Evolutionary conservation across 176 grass and related monocot genomes (phyloP).

Genomic region (Oryza longistaminata): DNA sequence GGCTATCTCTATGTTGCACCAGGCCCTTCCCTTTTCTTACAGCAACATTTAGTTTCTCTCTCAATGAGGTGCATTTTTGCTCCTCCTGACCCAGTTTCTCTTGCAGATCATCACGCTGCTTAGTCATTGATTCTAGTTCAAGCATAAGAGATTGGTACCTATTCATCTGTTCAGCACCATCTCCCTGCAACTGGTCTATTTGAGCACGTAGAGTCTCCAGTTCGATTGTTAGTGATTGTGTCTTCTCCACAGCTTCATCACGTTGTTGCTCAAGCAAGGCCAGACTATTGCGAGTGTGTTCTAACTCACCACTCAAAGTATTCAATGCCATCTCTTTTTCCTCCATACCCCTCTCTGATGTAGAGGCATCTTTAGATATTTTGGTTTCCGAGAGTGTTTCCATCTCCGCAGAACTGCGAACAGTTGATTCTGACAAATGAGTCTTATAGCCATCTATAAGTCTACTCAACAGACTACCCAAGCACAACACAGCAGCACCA

Average conservation of each 20-base stretch:
- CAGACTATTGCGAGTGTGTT: constrained; percentile 50
- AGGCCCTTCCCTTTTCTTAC: constrained; percentile 95
- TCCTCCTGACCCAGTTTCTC: constrained; percentile 75
- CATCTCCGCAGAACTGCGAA: constrained; percentile 45
- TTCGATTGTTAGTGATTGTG: constrained; percentile 54
- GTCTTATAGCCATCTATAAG: constrained; percentile 62
- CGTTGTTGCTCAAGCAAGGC: constrained; percentile 55
- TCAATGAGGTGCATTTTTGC: constrained; percentile 63
- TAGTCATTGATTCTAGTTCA: constrained; percentile 57
- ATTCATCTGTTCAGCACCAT: constrained; percentile 50
- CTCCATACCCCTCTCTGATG: constrained; percentile 18
- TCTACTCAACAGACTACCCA: constrained; percentile 61
- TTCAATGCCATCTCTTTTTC: constrained; percentile 43
- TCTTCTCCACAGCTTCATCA: constrained; percentile 55
- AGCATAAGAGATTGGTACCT: constrained; percentile 52
- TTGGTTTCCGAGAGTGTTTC: constrained; percentile 46
- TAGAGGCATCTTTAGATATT: constrained; percentile 29
- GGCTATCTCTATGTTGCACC: constrained; percentile 81
- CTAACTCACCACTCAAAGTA: constrained; percentile 50
- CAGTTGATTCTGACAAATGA: constrained; percentile 47
- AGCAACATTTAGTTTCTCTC: constrained; percentile 94
- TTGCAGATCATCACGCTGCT: constrained; percentile 66
- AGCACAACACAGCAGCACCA: constrained; percentile 42
- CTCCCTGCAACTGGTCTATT: constrained; percentile 57
- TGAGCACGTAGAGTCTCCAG: constrained; percentile 52